Conservation (phyloP, 805 yeast species). For the Myxozyma geophila region DNA sequence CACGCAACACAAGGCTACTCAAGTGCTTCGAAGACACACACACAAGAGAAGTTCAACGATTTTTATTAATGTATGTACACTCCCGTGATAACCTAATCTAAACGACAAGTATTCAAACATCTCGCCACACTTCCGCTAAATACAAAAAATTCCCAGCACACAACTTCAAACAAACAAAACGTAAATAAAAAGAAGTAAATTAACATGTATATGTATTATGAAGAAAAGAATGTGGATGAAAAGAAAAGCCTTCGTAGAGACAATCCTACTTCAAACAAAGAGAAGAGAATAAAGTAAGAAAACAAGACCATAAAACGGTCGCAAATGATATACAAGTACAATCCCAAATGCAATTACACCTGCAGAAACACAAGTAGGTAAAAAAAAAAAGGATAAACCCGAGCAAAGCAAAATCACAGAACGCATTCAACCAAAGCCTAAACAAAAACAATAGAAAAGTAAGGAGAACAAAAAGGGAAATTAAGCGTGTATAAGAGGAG, state of each 20-base stretch:
- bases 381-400: background rate
- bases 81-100: background rate
- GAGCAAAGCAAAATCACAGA: conserved; percentile 1
- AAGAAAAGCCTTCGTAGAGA: background rate
- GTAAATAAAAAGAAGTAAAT: background rate
- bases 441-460: background rate
- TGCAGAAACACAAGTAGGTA: conserved; percentile 12
- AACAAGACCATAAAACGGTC: conserved; percentile 1
- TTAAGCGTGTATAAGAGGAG: background rate
- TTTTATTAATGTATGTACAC: background rate
- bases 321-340: conserved; percentile 24
- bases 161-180: background rate
- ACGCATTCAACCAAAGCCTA: conserved; percentile 12
- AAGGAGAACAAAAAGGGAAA: background rate
- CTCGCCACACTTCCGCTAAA: background rate
- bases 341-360: conserved; percentile 31
- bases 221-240: background rate
- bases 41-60: background rate
- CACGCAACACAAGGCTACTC: too few relatives aligned
- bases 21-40: background rate
- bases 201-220: background rate
- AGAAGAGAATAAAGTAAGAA: background rate
- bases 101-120: background rate
- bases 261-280: background rate
- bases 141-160: background rate